Conservation (phyloP, 805 yeast species). For the Lipomyces yamadae region DNA sequence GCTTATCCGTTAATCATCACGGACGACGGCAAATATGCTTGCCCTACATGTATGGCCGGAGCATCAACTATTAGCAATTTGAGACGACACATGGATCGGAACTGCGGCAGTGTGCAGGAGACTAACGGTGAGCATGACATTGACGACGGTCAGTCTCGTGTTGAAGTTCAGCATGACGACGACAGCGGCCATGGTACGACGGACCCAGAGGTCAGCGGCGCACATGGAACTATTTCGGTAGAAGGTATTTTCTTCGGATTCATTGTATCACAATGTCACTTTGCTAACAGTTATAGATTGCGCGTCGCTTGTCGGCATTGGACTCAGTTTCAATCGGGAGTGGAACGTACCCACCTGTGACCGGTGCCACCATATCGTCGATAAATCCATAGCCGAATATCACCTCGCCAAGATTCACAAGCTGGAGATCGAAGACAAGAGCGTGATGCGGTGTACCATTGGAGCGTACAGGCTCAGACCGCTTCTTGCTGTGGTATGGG, state of each 20-base stretch:
- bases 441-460: neutral
- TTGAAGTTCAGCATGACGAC: no score
- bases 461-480: neutral
- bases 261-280: neutral
- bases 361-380: neutral
- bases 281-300: neutral
- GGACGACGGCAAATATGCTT: no score
- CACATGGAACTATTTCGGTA: no score
- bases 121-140: no score
- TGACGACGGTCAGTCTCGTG: no score
- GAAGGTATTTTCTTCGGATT: no score
- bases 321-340: neutral
- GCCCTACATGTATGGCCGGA: no score
- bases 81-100: no score
- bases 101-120: no score
- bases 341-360: conserved; percentile 4
- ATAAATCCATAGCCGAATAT: neutral
- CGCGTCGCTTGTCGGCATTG: neutral
- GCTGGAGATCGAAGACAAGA: neutral
- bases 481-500: neutral
- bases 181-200: no score
- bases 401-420: neutral
- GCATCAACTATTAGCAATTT: no score
- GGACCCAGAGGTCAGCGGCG: no score
- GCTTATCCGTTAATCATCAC: neutral